These are phyloP conservation scores for Tilletiopsis washingtonensis DNA, from an alignment of 1,284 basidiomycete species.

Conservation along the genomic window DNA sequence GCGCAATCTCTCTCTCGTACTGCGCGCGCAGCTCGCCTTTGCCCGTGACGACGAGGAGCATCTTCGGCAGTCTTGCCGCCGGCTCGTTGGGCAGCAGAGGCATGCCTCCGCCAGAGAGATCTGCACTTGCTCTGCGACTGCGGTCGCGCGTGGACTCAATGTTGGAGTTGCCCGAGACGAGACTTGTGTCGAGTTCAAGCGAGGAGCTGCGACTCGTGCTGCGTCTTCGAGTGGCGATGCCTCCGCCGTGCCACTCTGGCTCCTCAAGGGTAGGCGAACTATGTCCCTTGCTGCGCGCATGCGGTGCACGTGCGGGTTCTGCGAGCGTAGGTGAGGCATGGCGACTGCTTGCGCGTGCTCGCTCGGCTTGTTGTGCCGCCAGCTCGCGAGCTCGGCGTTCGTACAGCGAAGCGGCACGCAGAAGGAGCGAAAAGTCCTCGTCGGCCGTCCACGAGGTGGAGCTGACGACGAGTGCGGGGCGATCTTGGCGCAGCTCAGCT, in stretches of 20 bases:
- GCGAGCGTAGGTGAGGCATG: not conserved
- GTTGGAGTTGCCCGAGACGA: not conserved
- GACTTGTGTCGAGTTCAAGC: too few relatives aligned
- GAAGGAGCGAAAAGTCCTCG: slow-evolving; percentile 81
- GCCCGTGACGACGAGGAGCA: slow-evolving; percentile 76
- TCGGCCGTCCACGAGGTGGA: slow-evolving; percentile 97
- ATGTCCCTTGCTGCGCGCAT: too few relatives aligned
- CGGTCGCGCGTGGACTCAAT: slow-evolving; percentile 1
- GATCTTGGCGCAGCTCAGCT: slow-evolving; percentile 27
- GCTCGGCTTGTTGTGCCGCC: too few relatives aligned
- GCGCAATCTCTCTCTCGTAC: slow-evolving; percentile 64
- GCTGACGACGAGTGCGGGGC: slow-evolving; percentile 79
- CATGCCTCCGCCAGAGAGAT: too few relatives aligned
- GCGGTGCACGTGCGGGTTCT: too few relatives aligned
- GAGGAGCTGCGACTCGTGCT: not conserved
- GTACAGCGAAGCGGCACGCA: slow-evolving; percentile 52
- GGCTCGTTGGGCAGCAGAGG: slow-evolving; percentile 18
- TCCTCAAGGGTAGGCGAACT: not conserved
- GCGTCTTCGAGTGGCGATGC: too few relatives aligned
- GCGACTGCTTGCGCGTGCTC: too few relatives aligned
- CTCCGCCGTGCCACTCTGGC: not conserved
- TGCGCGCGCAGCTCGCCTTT: slow-evolving; percentile 69
- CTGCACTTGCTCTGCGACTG: not conserved
- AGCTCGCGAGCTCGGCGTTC: slow-evolving; percentile 54
- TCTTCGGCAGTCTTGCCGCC: slow-evolving; percentile 20